These are phyloP conservation scores for Melocanna baccifera DNA, from an alignment of 176 grass and related monocot genomes.

Conservation along the genomic window DNA sequence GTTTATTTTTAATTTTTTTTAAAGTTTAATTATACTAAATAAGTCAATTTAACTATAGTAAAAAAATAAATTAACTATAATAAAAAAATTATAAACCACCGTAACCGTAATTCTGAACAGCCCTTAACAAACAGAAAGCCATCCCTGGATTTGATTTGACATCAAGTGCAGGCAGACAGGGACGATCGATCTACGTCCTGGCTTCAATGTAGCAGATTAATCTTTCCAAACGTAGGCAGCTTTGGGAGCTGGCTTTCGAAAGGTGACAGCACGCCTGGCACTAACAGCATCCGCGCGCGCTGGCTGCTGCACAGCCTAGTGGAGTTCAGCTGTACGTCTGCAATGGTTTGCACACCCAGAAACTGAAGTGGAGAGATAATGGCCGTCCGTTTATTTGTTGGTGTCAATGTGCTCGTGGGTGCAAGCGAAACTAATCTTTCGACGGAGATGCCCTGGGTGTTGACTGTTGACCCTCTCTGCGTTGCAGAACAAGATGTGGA, in stretches of 20 bases:
- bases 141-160: background rate
- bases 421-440: background rate
- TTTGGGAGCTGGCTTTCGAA: background rate
- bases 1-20: no score
- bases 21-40: no score
- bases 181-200: background rate
- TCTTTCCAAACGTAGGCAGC: slow-evolving; percentile 13
- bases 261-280: background rate
- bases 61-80: no score
- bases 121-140: background rate
- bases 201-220: background rate
- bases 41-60: no score
- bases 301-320: background rate
- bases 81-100: no score
- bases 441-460: background rate
- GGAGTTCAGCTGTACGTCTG: background rate
- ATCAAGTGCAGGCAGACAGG: background rate
- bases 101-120: no score
- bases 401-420: background rate
- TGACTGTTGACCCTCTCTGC: background rate
- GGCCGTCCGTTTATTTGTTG: background rate
- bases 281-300: background rate
- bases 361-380: background rate
- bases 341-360: background rate
- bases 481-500: background rate